phyloP scores from a whole-genome alignment of 345 rosid genomes.

The Linum usitatissimum region DNA sequence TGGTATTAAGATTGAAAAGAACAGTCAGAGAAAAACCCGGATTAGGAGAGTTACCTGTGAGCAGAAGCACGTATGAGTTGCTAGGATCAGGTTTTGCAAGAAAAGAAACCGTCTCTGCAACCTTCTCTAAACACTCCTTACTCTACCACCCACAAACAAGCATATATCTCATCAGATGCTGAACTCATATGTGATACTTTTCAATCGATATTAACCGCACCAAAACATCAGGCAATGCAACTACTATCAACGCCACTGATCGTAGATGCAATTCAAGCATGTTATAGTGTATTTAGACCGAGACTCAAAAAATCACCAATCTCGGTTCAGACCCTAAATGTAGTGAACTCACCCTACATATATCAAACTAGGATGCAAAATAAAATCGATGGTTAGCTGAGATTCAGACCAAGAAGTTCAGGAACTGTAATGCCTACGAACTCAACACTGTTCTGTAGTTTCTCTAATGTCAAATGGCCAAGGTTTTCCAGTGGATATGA shows the following conservation, averaged over 20 bases:
- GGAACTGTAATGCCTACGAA: background rate
- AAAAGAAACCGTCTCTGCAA: conserved; percentile 50
- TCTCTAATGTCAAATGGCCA: background rate
- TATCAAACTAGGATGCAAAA: background rate
- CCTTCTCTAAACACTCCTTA: conserved; percentile 74
- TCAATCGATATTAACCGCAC: conserved; percentile 6
- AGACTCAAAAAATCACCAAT: too few relatives aligned
- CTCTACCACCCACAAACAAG: conserved; percentile 42
- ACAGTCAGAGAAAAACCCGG: background rate
- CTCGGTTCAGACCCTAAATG: too few relatives aligned
- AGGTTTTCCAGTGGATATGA: too few relatives aligned
- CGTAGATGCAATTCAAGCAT: background rate
- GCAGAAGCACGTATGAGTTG: conserved; percentile 51
- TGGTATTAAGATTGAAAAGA: background rate
- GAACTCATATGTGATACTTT: conserved; percentile 43
- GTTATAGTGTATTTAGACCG: background rate
- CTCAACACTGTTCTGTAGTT: background rate
- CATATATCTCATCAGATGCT: background rate
- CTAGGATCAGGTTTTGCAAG: conserved; percentile 41
- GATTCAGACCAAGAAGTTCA: background rate
- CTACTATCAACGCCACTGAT: background rate
- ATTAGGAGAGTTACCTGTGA: conserved; percentile 47
- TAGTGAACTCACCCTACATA: background rate
- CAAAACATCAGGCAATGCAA: background rate
- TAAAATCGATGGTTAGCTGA: background rate